A percentile compares a stretch with the other conserved stretches of the same genome.
Evolutionary conservation across 139 green algal genomes (phyloP).

Genomic region (Chlamydomonas eustigma): DNA sequence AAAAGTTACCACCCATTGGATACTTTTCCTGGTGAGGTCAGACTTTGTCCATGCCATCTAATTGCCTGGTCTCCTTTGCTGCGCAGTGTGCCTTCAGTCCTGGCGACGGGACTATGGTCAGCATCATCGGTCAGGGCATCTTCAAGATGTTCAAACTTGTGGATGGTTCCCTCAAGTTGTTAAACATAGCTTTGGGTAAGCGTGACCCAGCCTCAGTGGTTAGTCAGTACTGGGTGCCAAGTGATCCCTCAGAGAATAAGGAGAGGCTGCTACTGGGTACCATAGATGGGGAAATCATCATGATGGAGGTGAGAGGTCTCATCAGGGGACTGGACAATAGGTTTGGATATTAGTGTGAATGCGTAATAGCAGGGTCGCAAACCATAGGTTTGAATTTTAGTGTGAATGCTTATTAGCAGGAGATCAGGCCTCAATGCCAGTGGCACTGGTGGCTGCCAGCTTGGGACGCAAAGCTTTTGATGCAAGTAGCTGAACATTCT

Average conservation of each 20-base stretch:
- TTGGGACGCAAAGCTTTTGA: too few relatives aligned
- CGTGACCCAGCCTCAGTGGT: slow-evolving; percentile 8
- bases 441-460: too few relatives aligned
- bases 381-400: too few relatives aligned
- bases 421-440: too few relatives aligned
- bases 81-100: slow-evolving; percentile 59
- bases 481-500: too few relatives aligned
- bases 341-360: background rate
- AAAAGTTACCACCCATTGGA: too few relatives aligned
- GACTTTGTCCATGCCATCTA: background rate
- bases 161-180: slow-evolving; percentile 38
- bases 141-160: slow-evolving; percentile 23
- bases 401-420: too few relatives aligned
- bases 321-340: background rate
- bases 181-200: slow-evolving; percentile 49
- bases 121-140: slow-evolving; percentile 12
- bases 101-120: slow-evolving; percentile 24
- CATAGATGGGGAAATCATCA: slow-evolving; percentile 70
- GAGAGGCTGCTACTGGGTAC: slow-evolving; percentile 76
- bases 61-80: background rate
- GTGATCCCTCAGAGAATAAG: slow-evolving; percentile 34
- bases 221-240: slow-evolving; percentile 49
- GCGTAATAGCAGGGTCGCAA: too few relatives aligned
- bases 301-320: slow-evolving; percentile 52
- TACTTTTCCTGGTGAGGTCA: too few relatives aligned